Base-by-base conservation (phyloP, 1,284 basidiomycete genomes). In the Papiliotrema nemorosa region DNA sequence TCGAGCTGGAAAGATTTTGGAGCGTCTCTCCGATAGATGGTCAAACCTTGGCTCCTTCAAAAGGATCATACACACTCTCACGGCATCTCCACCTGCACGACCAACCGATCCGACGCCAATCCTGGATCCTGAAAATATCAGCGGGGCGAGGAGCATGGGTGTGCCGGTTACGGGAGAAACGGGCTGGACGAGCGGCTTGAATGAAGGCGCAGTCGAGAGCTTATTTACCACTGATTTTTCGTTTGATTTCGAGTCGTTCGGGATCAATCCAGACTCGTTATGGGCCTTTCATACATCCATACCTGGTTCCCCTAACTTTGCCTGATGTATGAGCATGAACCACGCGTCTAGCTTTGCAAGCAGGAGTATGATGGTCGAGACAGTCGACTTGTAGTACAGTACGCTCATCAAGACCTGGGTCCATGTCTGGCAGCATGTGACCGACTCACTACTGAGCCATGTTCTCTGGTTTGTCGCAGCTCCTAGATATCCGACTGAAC, bases 231-330 rank as follows among this genome's bases (percentile, higher is more conserved):
- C 44, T 16, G 27, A 48, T 34, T 56, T 59, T 31, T 44, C 50
- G 5, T 59, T 59, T 29, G 57, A 59, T 46, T 52, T 59, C 40
- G 52, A 49, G 16, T 49, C 44, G 16, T 57, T 57, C 31, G 55
- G 49, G 39, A 45, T 57, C 21, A 47, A 57, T 39, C 55, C 55
- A 9, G 52, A 53, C 6, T n/a, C 44, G 3, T 22, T 49, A 6
- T 57, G 55, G 55, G 49, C 52, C 2, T 53, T 44, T 27, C 54
- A 49, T 34, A 22, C 29, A 12, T 53, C 50, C 7, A 39, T 56
- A 40, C 54, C 54, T n/a, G 43, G 44, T 29, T 33, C 37, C 7
- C 27, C 24, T 44, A 44, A 37, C 47, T 20, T 33, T 50, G 9
- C 31, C 31, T 42, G 12, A 62, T 41, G 16, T 54, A 16, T 33